These are phyloP conservation scores for Phaeosphaeriaceae sp. DNA, from an alignment of 2,329 filamentous ascomycete genomes.

Conservation along the genomic window DNA sequence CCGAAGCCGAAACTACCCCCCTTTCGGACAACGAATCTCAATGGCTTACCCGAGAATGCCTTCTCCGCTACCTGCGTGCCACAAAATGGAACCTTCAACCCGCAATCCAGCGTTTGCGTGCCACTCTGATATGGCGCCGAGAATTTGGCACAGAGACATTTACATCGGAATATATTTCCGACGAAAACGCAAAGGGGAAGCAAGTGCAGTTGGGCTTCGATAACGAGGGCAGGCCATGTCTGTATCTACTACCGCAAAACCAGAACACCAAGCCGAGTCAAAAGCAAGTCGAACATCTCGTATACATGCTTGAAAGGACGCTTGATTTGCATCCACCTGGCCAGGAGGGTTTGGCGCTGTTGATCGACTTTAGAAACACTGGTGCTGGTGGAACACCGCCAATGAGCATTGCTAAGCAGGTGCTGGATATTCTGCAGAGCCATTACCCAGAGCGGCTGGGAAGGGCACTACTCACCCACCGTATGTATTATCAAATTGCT, in stretches of 20 bases:
- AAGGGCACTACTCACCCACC: conserved; percentile 85
- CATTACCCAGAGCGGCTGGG: conserved; percentile 95
- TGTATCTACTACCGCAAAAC: conserved; percentile 85
- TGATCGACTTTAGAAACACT: conserved; percentile 90
- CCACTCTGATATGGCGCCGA: conserved; percentile 84
- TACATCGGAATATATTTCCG: conserved; percentile 85
- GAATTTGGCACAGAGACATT: conserved; percentile 81
- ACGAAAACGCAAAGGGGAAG: conserved; percentile 97
- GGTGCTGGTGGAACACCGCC: conserved; percentile 78
- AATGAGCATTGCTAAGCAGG: conserved; percentile 77
- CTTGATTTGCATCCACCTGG: conserved; percentile 86
- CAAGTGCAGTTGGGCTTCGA: conserved; percentile 90
- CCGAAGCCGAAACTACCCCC: conserved; percentile 63
- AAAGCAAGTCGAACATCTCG: conserved; percentile 88
- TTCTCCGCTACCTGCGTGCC: conserved; percentile 90
- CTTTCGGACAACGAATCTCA: conserved; percentile 81
- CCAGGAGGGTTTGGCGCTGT: conserved; percentile 82
- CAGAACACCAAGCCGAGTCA: conserved; percentile 92
- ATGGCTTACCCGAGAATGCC: conserved; percentile 90
- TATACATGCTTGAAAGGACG: conserved; percentile 92
- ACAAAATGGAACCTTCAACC: conserved; percentile 83
- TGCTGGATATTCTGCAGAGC: conserved; percentile 89
- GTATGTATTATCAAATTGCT: conserved; percentile 56
- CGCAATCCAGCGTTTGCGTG: conserved; percentile 77
- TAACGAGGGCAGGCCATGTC: conserved; percentile 81